Evolutionary conservation across 139 green algal genomes (phyloP).

Genomic region (Micractinium sp.): DNA sequence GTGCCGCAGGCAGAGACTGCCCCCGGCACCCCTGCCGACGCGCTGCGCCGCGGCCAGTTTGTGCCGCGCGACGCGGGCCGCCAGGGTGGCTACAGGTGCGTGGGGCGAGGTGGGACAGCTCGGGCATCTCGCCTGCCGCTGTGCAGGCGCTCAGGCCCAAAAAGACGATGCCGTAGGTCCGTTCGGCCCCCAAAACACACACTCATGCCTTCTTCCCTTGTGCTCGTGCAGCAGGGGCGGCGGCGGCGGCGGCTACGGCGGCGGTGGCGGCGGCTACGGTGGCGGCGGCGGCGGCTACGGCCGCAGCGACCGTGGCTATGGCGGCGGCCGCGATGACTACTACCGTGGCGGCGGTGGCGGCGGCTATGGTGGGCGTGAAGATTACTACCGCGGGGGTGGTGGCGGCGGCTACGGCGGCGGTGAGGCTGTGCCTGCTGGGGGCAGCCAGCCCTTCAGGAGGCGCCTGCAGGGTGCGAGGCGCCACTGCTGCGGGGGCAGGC

Average conservation of each 20-base stretch:
- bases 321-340: not conserved
- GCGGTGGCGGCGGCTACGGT: not conserved
- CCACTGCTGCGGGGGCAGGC: too few relatives aligned
- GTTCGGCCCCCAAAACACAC: too few relatives aligned
- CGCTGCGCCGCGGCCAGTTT: slow-evolving; percentile 47
- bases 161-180: too few relatives aligned
- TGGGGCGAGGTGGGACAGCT: not conserved
- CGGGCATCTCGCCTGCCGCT: too few relatives aligned
- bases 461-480: too few relatives aligned
- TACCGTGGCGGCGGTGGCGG: not conserved
- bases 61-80: slow-evolving; percentile 28
- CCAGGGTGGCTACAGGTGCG: not conserved
- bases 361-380: not conserved
- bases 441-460: too few relatives aligned
- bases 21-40: slow-evolving; percentile 71
- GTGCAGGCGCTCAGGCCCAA: too few relatives aligned
- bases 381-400: not conserved
- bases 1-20: slow-evolving; percentile 76
- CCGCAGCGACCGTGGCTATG: not conserved
- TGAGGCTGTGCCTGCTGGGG: not conserved
- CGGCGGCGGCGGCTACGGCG: not conserved
- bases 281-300: slow-evolving; percentile 17
- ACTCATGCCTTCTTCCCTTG: not conserved
- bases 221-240: not conserved
- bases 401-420: slow-evolving; percentile 10